Conservation (phyloP, 2,329 filamentous ascomycete genomes). For the Cladosporium sp. region DNA sequence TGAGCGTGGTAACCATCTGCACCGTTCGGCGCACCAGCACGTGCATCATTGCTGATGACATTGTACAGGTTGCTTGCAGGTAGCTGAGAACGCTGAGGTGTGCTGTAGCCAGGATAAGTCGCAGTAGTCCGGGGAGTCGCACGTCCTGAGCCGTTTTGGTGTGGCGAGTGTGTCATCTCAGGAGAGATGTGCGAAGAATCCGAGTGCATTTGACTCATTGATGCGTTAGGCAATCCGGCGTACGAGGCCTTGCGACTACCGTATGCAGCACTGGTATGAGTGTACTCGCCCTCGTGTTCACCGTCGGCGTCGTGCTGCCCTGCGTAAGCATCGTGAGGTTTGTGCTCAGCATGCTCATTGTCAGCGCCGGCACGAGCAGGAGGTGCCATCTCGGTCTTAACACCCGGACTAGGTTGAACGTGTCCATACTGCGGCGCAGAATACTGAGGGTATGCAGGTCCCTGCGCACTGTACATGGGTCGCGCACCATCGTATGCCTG, state of each 20-base stretch:
- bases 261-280: slow-evolving; percentile 73
- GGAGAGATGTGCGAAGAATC: slow-evolving; percentile 77
- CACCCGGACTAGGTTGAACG: slow-evolving; percentile 60
- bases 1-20: slow-evolving; percentile 64
- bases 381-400: slow-evolving; percentile 84
- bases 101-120: slow-evolving; percentile 72
- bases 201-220: slow-evolving; percentile 62
- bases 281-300: slow-evolving; percentile 70
- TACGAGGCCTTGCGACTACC: slow-evolving; percentile 72
- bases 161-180: slow-evolving; percentile 81
- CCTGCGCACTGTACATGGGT: slow-evolving; percentile 68
- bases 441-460: slow-evolving; percentile 50
- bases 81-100: slow-evolving; percentile 68
- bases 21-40: slow-evolving; percentile 55
- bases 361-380: slow-evolving; percentile 65
- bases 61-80: slow-evolving; percentile 83
- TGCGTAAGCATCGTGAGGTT: slow-evolving; percentile 64
- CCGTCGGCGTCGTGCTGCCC: slow-evolving; percentile 37
- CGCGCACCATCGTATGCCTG: slow-evolving; percentile 76
- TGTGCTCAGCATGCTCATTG: slow-evolving; percentile 64
- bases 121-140: slow-evolving; percentile 78
- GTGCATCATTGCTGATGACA: slow-evolving; percentile 72
- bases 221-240: slow-evolving; percentile 69
- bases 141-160: slow-evolving; percentile 77
- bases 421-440: slow-evolving; percentile 68